A percentile compares a stretch with the other conserved stretches of the same genome.
phyloP scores from a whole-genome alignment of 2,329 filamentous ascomycete genomes.

The Talaromyces amestolkiae region DNA sequence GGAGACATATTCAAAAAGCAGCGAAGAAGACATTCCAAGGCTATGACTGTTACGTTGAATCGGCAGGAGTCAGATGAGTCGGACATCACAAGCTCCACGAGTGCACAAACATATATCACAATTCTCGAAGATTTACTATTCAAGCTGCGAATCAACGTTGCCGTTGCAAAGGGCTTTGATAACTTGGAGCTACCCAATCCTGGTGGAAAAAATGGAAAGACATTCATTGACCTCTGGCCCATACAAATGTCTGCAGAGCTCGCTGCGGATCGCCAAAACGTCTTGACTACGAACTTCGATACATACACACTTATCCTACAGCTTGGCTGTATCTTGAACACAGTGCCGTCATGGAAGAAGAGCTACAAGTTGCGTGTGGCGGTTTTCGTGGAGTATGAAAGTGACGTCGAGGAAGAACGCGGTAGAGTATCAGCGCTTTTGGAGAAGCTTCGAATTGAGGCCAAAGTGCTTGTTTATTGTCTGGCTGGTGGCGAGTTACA shows the following conservation, averaged over 20 bases:
- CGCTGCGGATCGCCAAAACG: slow-evolving; percentile 60
- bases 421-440: slow-evolving; percentile 69
- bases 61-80: slow-evolving; percentile 50
- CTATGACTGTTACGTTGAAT: slow-evolving; percentile 24
- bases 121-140: slow-evolving; percentile 79
- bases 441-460: slow-evolving; percentile 78
- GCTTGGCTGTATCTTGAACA: slow-evolving; percentile 78
- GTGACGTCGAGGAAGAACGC: slow-evolving; percentile 75
- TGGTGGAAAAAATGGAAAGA: slow-evolving; percentile 61
- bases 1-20: slow-evolving; percentile 54
- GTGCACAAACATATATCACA: slow-evolving; percentile 71
- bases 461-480: slow-evolving; percentile 76
- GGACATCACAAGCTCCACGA: slow-evolving; percentile 63
- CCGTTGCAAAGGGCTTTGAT: slow-evolving; percentile 78
- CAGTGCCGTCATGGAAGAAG: slow-evolving; percentile 75
- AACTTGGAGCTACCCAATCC: slow-evolving; percentile 67
- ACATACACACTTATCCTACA: slow-evolving; percentile 87
- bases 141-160: slow-evolving; percentile 77
- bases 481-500: slow-evolving; percentile 69
- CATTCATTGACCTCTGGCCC: slow-evolving; percentile 84
- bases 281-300: slow-evolving; percentile 86
- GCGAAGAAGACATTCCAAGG: slow-evolving; percentile 25
- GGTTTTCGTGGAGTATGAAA: slow-evolving; percentile 87
- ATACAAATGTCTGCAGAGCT: slow-evolving; percentile 91
- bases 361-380: slow-evolving; percentile 71